Percentiles rank a stretch among this genome's conserved stretches.
phyloP scores from a whole-genome alignment of 2,329 filamentous ascomycete species.

The Geoglossum cookeanum region DNA sequence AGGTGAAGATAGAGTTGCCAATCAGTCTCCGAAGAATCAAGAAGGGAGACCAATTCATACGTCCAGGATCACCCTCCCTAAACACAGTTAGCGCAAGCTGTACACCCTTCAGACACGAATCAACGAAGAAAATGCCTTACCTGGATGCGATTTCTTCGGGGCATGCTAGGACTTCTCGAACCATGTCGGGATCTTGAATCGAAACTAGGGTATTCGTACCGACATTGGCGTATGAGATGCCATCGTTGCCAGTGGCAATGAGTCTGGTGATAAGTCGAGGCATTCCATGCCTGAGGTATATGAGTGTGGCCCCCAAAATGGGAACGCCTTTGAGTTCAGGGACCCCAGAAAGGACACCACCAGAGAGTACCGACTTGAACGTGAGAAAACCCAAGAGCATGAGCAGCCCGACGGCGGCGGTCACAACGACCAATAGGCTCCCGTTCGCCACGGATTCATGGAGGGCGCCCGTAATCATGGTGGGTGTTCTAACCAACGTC shows the following conservation, averaged over 20 bases:
- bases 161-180: not conserved
- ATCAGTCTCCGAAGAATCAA: not conserved
- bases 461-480: not conserved
- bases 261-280: not conserved
- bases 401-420: not conserved
- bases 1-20: not conserved
- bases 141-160: not conserved
- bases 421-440: not conserved
- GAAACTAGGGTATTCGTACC: not conserved
- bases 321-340: not conserved
- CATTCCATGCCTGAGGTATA: not conserved
- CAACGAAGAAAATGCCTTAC: not conserved
- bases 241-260: not conserved
- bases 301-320: not conserved
- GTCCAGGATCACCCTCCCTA: not conserved
- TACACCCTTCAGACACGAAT: not conserved
- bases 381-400: not conserved
- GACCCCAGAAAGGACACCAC: not conserved
- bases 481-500: not conserved
- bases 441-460: not conserved
- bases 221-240: not conserved
- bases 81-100: not conserved
- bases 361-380: not conserved
- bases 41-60: not conserved
- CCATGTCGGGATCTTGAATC: not conserved